These are phyloP conservation scores for Wickerhamiella parazyma DNA, from an alignment of 805 yeast species.

Conservation along the genomic window DNA sequence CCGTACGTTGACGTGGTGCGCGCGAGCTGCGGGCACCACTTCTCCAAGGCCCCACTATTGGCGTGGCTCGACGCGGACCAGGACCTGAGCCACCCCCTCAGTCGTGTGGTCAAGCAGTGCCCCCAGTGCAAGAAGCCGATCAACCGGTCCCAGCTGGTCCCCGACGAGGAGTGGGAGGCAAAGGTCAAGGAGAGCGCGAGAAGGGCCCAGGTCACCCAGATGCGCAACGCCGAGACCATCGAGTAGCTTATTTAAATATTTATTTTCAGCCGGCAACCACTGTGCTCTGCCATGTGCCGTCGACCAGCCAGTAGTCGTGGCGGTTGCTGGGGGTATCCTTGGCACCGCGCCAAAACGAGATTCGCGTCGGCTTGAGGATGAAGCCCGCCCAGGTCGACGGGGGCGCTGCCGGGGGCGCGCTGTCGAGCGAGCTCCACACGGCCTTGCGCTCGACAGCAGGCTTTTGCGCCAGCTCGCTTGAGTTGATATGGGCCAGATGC, in stretches of 20 bases:
- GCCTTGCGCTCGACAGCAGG: slow-evolving; percentile 1
- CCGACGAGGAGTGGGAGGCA: neutral
- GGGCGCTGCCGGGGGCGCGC: neutral
- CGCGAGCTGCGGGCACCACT: slow-evolving; percentile 4
- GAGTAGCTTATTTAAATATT: neutral
- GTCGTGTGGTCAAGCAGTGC: neutral
- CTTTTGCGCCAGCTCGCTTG: neutral
- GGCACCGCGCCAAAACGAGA: slow-evolving; percentile 4
- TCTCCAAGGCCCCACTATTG: neutral
- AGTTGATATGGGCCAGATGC: slow-evolving; percentile 3
- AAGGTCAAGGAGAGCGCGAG: neutral
- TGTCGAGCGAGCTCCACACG: neutral
- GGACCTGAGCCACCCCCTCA: neutral
- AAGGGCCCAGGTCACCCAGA: neutral
- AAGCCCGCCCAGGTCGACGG: slow-evolving; percentile 3
- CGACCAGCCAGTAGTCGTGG: neutral
- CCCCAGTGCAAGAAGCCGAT: neutral
- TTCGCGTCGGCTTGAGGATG: neutral
- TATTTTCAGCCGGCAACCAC: slow-evolving; percentile 1
- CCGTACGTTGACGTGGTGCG: slow-evolving; percentile 2
- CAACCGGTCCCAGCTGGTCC: neutral
- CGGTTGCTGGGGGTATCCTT: slow-evolving; percentile 5
- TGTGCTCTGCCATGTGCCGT: neutral
- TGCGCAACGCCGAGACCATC: neutral
- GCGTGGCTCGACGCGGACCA: neutral